These are phyloP conservation scores for Silene conica DNA, from an alignment of 148 eudicot species.

Conservation along the genomic window DNA sequence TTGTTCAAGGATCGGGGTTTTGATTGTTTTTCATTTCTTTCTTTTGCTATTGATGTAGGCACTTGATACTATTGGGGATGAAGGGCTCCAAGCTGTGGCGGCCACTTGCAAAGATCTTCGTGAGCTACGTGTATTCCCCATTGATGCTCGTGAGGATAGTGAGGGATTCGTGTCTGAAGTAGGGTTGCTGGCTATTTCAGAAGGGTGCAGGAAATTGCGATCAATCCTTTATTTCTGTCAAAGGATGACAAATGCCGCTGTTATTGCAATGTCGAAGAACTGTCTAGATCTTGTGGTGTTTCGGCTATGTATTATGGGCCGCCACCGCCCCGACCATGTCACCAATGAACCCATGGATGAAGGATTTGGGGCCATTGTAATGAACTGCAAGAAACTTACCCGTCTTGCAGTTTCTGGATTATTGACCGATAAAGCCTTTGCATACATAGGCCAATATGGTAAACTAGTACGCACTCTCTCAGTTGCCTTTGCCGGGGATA, in stretches of 20 bases:
- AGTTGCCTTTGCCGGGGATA: constrained; percentile 77
- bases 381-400: constrained; percentile 82
- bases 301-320: constrained; percentile 81
- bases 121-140: constrained; percentile 79
- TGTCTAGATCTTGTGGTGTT: constrained; percentile 75
- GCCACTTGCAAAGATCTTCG: constrained; percentile 67
- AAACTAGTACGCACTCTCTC: constrained; percentile 70
- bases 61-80: constrained; percentile 72
- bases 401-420: constrained; percentile 75
- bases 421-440: constrained; percentile 65
- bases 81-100: constrained; percentile 80
- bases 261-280: constrained; percentile 75
- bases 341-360: constrained; percentile 85
- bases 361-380: constrained; percentile 89
- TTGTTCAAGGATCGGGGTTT: neutral
- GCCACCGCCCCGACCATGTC: constrained; percentile 61
- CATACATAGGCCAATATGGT: constrained; percentile 64
- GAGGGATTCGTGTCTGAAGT: constrained; percentile 76
- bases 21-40: too few species aligned
- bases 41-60: constrained; percentile 35
- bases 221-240: constrained; percentile 80
- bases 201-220: constrained; percentile 65
- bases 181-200: constrained; percentile 70
- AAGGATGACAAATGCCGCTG: constrained; percentile 83
- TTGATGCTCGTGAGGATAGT: constrained; percentile 61